Conservation (phyloP, 2,329 filamentous ascomycete species). For the Aspergillus ibericus region DNA sequence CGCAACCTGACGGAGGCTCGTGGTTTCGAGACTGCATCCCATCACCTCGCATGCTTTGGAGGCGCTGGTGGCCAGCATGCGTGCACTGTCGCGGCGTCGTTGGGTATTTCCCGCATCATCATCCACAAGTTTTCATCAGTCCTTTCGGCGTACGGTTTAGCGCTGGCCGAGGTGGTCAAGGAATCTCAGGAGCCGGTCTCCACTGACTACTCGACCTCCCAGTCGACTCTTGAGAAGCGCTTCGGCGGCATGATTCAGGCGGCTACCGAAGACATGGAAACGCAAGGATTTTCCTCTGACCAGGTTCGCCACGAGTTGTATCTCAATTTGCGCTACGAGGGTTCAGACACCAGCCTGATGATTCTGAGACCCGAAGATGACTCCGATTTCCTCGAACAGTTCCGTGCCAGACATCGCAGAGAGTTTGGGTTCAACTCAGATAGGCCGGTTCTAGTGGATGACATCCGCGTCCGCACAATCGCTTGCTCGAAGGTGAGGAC, state of each 20-base stretch:
- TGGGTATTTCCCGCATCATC: slow-evolving; percentile 82
- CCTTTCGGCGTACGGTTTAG: slow-evolving; percentile 89
- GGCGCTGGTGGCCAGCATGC: slow-evolving; percentile 92
- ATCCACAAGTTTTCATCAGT: slow-evolving; percentile 90
- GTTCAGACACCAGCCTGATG: slow-evolving; percentile 52
- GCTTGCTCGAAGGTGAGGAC: slow-evolving; percentile 63
- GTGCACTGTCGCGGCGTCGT: slow-evolving; percentile 80
- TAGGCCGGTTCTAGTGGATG: slow-evolving; percentile 82
- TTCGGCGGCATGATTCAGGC: slow-evolving; percentile 74
- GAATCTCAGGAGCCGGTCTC: slow-evolving; percentile 69
- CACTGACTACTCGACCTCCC: slow-evolving; percentile 51
- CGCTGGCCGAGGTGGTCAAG: slow-evolving; percentile 87
- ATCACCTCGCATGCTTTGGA: slow-evolving; percentile 88
- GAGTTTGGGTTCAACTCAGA: slow-evolving; percentile 91
- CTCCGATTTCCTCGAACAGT: slow-evolving; percentile 81
- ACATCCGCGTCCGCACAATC: slow-evolving; percentile 83
- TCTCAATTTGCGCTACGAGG: slow-evolving; percentile 52
- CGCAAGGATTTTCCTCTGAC: slow-evolving; percentile 45
- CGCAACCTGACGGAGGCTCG: slow-evolving; percentile 88
- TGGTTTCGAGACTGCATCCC: slow-evolving; percentile 85
- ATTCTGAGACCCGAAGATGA: slow-evolving; percentile 65
- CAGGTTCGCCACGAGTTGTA: slow-evolving; percentile 48
- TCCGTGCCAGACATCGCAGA: slow-evolving; percentile 81
- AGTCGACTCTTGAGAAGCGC: slow-evolving; percentile 60
- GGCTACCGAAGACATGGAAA: slow-evolving; percentile 40